Percentiles rank a stretch among this genome's conserved stretches.
These are phyloP conservation scores for Chrysosphaeria jannelii DNA, from an alignment of 2,329 filamentous ascomycete species.

Conservation along the genomic window DNA sequence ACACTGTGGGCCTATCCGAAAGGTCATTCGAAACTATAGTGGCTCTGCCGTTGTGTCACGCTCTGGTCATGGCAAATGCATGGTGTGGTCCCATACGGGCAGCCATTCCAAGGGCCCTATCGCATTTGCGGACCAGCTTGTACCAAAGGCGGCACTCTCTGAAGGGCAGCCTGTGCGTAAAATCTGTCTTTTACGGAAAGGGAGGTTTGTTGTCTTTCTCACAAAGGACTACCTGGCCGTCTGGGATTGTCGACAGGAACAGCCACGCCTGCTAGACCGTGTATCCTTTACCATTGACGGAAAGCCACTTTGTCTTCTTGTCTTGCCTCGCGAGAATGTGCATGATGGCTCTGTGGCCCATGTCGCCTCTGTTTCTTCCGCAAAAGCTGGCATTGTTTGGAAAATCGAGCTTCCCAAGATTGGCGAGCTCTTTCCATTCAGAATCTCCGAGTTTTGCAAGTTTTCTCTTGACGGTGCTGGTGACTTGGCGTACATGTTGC, in stretches of 20 bases:
- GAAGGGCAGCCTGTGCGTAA: slow-evolving; percentile 45
- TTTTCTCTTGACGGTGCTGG: slow-evolving; percentile 34
- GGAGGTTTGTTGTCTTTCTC: slow-evolving; percentile 54
- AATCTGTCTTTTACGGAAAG: slow-evolving; percentile 48
- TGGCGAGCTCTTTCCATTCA: no score
- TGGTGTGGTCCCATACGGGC: slow-evolving; percentile 48
- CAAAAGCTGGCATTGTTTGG: slow-evolving; percentile 57
- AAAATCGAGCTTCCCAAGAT: slow-evolving; percentile 29
- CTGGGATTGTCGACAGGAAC: slow-evolving; percentile 42
- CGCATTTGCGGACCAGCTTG: no score
- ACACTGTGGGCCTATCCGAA: slow-evolving; percentile 51
- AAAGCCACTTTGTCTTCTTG: slow-evolving; percentile 51
- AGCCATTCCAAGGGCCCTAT: slow-evolving; percentile 19
- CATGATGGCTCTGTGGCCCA: slow-evolving; percentile 29
- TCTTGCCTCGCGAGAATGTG: slow-evolving; percentile 31
- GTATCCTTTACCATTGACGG: slow-evolving; percentile 28
- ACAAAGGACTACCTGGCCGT: slow-evolving; percentile 39
- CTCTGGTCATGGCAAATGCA: slow-evolving; percentile 46
- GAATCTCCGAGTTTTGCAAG: slow-evolving; percentile 34
- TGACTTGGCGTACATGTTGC: slow-evolving; percentile 36
- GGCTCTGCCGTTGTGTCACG: slow-evolving; percentile 56
- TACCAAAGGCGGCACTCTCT: slow-evolving; percentile 29
- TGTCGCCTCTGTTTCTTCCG: slow-evolving; percentile 55
- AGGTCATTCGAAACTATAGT: slow-evolving; percentile 61
- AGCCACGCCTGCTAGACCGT: slow-evolving; percentile 26